Evolutionary conservation across 2,329 filamentous ascomycete genomes (phyloP).

Genomic region (Botrytis cinerea): DNA sequence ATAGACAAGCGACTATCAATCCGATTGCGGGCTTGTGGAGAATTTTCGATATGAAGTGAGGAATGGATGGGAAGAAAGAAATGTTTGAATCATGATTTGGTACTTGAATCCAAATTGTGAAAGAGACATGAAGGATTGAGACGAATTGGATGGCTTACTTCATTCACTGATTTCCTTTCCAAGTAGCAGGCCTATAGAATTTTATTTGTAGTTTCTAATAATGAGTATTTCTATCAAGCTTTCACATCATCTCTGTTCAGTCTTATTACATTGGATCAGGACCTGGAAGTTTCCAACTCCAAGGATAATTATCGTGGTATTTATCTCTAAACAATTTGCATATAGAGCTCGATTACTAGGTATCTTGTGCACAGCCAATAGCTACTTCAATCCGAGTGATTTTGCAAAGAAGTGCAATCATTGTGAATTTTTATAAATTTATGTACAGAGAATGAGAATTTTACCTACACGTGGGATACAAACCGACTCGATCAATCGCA

Average conservation of each 20-base stretch:
- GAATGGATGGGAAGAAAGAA: neutral
- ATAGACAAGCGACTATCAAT: constrained; percentile 25
- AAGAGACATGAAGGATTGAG: too few relatives aligned
- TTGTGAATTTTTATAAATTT: neutral
- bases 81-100: neutral
- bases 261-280: neutral
- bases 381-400: neutral
- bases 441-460: neutral
- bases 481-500: neutral
- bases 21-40: constrained; percentile 28
- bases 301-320: neutral
- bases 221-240: neutral
- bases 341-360: neutral
- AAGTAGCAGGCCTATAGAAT: neutral
- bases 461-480: neutral
- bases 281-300: neutral
- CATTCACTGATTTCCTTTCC: neutral
- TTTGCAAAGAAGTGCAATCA: neutral
- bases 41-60: constrained; percentile 28
- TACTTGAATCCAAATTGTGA: neutral
- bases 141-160: neutral
- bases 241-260: neutral
- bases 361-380: neutral
- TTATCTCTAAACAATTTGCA: neutral
- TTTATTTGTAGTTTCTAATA: neutral